Evolutionary conservation across 768 basidiomycete genomes (phyloP).

Genomic region (Lactarius akahatsu): DNA sequence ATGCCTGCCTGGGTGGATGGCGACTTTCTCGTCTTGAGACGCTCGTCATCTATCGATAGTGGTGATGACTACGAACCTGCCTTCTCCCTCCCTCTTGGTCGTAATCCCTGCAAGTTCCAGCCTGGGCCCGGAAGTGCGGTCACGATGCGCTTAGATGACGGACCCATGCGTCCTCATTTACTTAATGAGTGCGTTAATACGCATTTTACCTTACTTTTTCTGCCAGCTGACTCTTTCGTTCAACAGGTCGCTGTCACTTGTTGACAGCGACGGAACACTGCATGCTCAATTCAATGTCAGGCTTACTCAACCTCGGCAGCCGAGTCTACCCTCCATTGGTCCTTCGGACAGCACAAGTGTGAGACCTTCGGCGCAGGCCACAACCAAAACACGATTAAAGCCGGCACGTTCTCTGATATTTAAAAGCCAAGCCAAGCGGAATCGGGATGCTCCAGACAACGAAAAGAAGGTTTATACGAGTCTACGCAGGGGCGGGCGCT

Average conservation of each 20-base stretch:
- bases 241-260: conserved; percentile 30
- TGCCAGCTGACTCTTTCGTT: neutral
- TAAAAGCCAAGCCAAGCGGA: neutral
- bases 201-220: neutral
- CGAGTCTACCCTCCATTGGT: neutral
- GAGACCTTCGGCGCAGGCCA: neutral
- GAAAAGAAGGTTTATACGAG: neutral
- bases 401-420: neutral
- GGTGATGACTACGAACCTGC: neutral
- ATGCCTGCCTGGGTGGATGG: conserved; percentile 60
- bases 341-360: conserved; percentile 2
- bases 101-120: neutral
- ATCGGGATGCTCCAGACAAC: neutral
- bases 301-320: neutral
- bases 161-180: conserved; percentile 19
- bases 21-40: conserved; percentile 44
- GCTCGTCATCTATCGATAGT: neutral
- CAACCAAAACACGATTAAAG: neutral
- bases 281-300: conserved; percentile 18
- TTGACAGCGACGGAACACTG: conserved; percentile 31
- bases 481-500: conserved; percentile 1
- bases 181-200: conserved; percentile 41
- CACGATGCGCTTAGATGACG: conserved; percentile 12
- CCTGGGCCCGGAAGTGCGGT: conserved; percentile 10
- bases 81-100: neutral